Conservation (phyloP, 2,329 filamentous ascomycete genomes). For the Aureobasidium sp. region DNA sequence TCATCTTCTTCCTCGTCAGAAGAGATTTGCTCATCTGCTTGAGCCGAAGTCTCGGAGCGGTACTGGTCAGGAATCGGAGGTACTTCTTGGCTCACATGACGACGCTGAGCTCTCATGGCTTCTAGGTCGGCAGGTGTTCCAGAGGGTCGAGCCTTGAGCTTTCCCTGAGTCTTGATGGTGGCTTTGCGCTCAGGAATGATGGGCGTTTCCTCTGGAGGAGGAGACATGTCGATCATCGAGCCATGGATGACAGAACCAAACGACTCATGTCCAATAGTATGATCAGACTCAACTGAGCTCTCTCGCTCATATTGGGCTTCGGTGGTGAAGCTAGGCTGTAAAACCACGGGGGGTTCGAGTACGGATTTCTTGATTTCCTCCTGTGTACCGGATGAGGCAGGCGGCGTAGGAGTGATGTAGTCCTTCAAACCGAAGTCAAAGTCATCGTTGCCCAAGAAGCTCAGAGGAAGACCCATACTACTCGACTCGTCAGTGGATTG, state of each 20-base stretch:
- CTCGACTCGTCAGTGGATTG: slow-evolving; percentile 9
- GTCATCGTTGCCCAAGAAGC: slow-evolving; percentile 44
- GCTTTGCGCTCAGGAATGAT: slow-evolving; percentile 73
- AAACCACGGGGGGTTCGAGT: background rate
- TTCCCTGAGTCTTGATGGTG: slow-evolving; percentile 80
- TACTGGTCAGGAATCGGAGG: slow-evolving; percentile 28
- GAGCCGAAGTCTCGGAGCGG: slow-evolving; percentile 20
- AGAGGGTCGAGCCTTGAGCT: slow-evolving; percentile 81
- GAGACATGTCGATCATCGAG: slow-evolving; percentile 24
- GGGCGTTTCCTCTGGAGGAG: slow-evolving; percentile 41
- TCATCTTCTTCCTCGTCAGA: background rate
- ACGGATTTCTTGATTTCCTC: slow-evolving; percentile 1
- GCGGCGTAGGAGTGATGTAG: slow-evolving; percentile 39
- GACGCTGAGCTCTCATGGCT: slow-evolving; percentile 71
- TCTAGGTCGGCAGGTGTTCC: slow-evolving; percentile 77
- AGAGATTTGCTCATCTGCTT: background rate
- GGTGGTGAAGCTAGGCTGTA: background rate
- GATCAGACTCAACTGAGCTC: background rate
- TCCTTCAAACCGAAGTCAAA: slow-evolving; percentile 50
- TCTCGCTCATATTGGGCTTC: slow-evolving; percentile 26
- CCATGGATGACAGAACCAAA: slow-evolving; percentile 14
- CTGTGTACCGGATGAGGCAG: background rate
- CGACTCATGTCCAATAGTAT: slow-evolving; percentile 11
- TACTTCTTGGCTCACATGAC: slow-evolving; percentile 71
- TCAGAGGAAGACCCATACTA: slow-evolving; percentile 40